Evolutionary conservation across 177 flowering plant genomes (phyloP), one percentile per base, ranked within the genome.

Genomic region (Vitis hybrid): DNA sequence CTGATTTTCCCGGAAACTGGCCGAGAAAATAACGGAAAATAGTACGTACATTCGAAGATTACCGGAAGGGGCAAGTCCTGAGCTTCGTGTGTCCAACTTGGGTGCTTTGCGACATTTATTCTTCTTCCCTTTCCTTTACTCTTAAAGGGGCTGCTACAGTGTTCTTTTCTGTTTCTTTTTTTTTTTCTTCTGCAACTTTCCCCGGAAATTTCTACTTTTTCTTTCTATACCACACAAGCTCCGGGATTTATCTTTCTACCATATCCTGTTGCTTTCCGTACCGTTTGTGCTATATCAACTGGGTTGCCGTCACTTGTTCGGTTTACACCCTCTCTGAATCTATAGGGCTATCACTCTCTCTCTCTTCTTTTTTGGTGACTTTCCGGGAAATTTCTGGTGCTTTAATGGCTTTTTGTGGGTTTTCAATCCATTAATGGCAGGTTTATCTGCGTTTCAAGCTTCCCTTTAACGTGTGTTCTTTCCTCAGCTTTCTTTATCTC

Each of bases 301-400:
- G 20, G 3, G n/a, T 3, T 56, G 56, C 18, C 30, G 21, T 21
- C 61, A 21, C 6, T 51, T 52, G 18, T 18, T 59, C 18, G 3
- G 60, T 11, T 18, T 55, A n/a, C 58, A 50, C 11, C 3, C 35
- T 49, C 68, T 20, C 32, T 32, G 41, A 6, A 55, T 18, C 69
- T 58, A 15, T 58, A 56, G 5, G 27, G 20, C 71, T 46, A 27
- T n/a, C 50, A 5, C 20, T 17, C 9, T 55, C 20, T 64, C 61
- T 51, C 61, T 72, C 50, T 18, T 57, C 48, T 66, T 48, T 63
- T 68, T 70, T 48, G 10, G 52, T n/a, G 58, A 64, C 74, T 69
- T 85, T 73, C 81, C 62, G 67, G 65, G 76, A 79, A 78, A 63
- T 75, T 76, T 83, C 71, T 73, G 66, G 49, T 46, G 67, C 68